These are phyloP conservation scores for Talaromyces marneffei DNA, from an alignment of 2,329 filamentous ascomycete genomes.

Conservation along the genomic window DNA sequence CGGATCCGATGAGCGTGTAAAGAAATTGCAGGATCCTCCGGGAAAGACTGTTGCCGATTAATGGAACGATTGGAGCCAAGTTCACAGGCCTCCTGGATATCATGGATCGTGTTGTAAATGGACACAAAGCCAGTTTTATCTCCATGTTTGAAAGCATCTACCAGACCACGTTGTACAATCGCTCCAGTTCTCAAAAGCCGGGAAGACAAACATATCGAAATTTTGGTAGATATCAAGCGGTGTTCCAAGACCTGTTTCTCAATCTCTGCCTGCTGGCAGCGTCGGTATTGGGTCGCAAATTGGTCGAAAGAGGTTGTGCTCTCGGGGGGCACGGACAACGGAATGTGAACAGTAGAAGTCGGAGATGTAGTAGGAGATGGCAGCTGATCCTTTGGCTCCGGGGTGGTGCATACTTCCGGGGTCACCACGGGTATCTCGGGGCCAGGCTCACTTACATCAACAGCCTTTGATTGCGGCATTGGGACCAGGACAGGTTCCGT, in stretches of 20 bases:
- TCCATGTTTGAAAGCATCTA: conserved; percentile 41
- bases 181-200: conserved; percentile 38
- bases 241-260: conserved; percentile 37
- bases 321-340: conserved; percentile 14
- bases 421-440: conserved; percentile 3
- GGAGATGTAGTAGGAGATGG: conserved; percentile 1
- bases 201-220: conserved; percentile 39
- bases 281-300: conserved; percentile 38
- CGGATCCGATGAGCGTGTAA: conserved; percentile 35
- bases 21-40: conserved; percentile 24
- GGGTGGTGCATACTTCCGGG: neutral
- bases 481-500: conserved; percentile 7
- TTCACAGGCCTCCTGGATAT: conserved; percentile 40
- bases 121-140: conserved; percentile 42
- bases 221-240: conserved; percentile 36
- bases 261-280: conserved; percentile 38
- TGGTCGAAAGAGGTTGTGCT: conserved; percentile 38
- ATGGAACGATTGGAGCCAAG: conserved; percentile 28
- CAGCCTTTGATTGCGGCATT: conserved; percentile 18
- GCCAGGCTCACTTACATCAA: conserved; percentile 31
- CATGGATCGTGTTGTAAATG: conserved; percentile 40
- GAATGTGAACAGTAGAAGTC: conserved; percentile 15
- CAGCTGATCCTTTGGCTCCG: neutral
- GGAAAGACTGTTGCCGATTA: conserved; percentile 31
- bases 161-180: conserved; percentile 39